phyloP scores from a whole-genome alignment of 2,329 filamentous ascomycete species.

The Ophiobolus disseminans region DNA sequence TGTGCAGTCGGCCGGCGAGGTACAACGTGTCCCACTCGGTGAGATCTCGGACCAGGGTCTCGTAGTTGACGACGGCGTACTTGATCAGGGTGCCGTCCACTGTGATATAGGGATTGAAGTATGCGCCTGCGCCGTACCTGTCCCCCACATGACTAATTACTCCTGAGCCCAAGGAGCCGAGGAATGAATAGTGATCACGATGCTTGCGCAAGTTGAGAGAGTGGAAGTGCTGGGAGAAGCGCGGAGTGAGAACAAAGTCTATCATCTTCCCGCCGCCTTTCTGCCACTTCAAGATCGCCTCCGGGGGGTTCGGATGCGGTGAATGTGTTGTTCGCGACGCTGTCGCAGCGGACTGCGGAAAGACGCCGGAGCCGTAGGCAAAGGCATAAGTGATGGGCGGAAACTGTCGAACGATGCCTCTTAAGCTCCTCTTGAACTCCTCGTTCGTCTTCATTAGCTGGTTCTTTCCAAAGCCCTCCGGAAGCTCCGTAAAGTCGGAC shows the following conservation, averaged over 20 bases:
- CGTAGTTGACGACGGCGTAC: conserved; percentile 94
- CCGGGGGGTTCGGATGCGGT: conserved; percentile 81
- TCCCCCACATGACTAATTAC: conserved; percentile 87
- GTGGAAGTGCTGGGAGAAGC: conserved; percentile 96
- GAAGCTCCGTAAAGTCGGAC: conserved; percentile 76
- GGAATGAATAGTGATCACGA: conserved; percentile 86
- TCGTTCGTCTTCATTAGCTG: conserved; percentile 93
- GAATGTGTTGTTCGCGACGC: conserved; percentile 62
- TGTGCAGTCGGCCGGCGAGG: conserved; percentile 93
- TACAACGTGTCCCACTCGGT: conserved; percentile 94
- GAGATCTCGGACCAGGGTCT: conserved; percentile 86
- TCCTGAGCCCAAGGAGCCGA: conserved; percentile 84
- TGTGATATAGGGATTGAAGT: conserved; percentile 95
- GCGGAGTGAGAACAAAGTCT: conserved; percentile 96
- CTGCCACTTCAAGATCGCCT: conserved; percentile 83
- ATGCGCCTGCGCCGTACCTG: conserved; percentile 87
- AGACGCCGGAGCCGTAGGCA: conserved; percentile 96
- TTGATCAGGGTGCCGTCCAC: conserved; percentile 97
- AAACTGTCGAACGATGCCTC: conserved; percentile 89
- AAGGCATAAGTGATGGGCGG: conserved; percentile 96
- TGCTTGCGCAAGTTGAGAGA: conserved; percentile 89
- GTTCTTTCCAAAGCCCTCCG: conserved; percentile 87
- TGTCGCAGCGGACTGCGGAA: conserved; percentile 71
- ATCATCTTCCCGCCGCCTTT: conserved; percentile 94
- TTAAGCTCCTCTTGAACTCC: conserved; percentile 90